A percentile compares a stretch with the other conserved stretches of the same genome.
Evolutionary conservation across 2,329 filamentous ascomycete species (phyloP).

Genomic region (Gaeumannomyces sp.): DNA sequence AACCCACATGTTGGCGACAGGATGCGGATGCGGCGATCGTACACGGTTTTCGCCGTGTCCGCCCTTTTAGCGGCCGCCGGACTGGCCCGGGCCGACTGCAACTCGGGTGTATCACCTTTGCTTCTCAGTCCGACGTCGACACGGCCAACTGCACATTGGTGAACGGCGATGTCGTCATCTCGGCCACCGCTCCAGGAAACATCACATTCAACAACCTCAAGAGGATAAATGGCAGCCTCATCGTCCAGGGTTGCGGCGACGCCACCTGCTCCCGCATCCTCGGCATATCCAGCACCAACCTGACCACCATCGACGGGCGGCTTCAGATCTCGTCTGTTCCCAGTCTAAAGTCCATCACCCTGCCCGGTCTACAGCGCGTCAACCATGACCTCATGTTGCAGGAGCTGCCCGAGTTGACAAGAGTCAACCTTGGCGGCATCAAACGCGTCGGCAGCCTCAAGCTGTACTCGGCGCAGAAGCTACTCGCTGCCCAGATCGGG

Average conservation of each 20-base stretch:
- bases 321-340: background rate
- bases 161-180: conserved; percentile 2
- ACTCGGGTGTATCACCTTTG: background rate
- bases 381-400: background rate
- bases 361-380: conserved; percentile 1
- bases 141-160: conserved; percentile 7
- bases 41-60: conserved; percentile 9
- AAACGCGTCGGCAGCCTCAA: conserved; percentile 9
- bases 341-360: background rate
- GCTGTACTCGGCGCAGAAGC: background rate
- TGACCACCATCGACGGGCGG: conserved; percentile 3
- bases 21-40: conserved; percentile 10
- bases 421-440: conserved; percentile 7
- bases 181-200: conserved; percentile 2
- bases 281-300: conserved; percentile 7
- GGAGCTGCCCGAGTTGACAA: conserved; percentile 3
- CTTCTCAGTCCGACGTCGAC: conserved; percentile 5
- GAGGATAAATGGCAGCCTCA: background rate
- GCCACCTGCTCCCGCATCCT: background rate
- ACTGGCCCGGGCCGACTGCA: background rate
- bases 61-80: background rate
- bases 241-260: background rate
- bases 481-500: conserved; percentile 3
- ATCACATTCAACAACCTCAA: conserved; percentile 6
- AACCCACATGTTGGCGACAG: background rate